Base-by-base conservation (phyloP, 2,329 filamentous ascomycete genomes). In the Ophiocordyceps sinensis region DNA sequence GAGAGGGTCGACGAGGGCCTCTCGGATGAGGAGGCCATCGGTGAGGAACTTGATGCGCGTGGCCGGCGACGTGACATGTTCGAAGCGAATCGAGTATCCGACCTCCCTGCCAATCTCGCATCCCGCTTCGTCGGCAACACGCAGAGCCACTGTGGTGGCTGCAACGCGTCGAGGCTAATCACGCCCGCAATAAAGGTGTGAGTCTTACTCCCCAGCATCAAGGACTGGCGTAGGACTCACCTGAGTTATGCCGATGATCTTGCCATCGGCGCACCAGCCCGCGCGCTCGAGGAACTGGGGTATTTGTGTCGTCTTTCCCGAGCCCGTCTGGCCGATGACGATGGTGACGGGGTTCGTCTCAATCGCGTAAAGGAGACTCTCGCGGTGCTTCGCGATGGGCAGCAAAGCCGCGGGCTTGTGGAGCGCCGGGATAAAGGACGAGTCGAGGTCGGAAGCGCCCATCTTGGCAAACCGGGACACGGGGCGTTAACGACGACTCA, bases 31-130 rank as follows among this genome's bases (percentile, higher is more conserved):
- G 38, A 98, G 69, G 0, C 89, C 89, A 63, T 98, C 91, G 1
- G 89, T 98, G 47, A 96, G 65, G 55, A 96, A 96, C 58, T 98
- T 95, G 64, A 98, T 89, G 40, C 77, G 77, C 1, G 91, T 98
- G 29, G 76, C 71, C 15, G 80, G 72, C 17, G 87, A 94, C 5
- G 88, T 94, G 47, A 85, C 75, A 70, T 96, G 89, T 57, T 98
- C 89, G 54, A 98, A 82, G 15, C 78, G 76, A 49, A 96, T 94
- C 1, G 86, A 93, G 59, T 94, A 96, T 41, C 91, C 91, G 21
- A 89, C 83, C 56, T 94, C 82, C 61, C 94, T 86, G 26, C 91
- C 91, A 11, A 96, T 58, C 47, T 87, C 81, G 57, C 85, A 91
- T 41, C 79, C 77, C 59, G 86, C 75, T 61, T 98, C 91, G 57